Evolutionary conservation across 331 rosid species (phyloP), one percentile per base, ranked within the genome.

Genomic region (Spiraea crenata): DNA sequence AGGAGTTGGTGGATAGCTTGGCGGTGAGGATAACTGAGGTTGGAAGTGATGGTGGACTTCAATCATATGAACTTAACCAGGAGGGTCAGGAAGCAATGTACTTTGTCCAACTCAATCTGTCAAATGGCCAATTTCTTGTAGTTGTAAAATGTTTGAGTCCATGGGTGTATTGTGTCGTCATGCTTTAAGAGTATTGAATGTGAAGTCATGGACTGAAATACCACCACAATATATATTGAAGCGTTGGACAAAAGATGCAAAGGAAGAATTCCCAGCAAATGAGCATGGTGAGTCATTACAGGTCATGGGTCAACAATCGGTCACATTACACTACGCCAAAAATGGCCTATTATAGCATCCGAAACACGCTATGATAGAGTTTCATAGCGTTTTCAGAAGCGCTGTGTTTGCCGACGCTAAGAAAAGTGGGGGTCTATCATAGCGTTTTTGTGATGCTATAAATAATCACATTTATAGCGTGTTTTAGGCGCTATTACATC

Each of bases 71-170:
- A 8, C 52, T 66, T 34, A 34, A 6, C 4, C 0, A 38, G 35
- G 72, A 67, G 17, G 38, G 38, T 17, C 39, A 7, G 6, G 17
- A 17, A n/a, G 38, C 5, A 6, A 15, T 9, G 8, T 19, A 19
- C 11, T 2, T 19, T 4, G 48, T 37, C 15, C 7, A 10, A 39
- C 1, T 67, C 0, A 6, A 67, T 17, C 10, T 49, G 5, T 19
- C 6, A 7, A 11, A 15, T 14, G 9, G 5, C 57, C 15, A 7
- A 4, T 48, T 5, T 20, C 48, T 2, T 67, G 19, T 51, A 67
- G 49, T 19, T 67, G 19, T 12, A 67, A 51, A 11, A 37, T 38
- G 38, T 67, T 50, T 50, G 72, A 67, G 38, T 67, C 61, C 0
- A 37, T 67, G 48, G 7, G 61, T 4, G 9, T 51, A 17, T 37